phyloP scores from a whole-genome alignment of 1,284 basidiomycete genomes.

The Paramarasmius palmivorus region DNA sequence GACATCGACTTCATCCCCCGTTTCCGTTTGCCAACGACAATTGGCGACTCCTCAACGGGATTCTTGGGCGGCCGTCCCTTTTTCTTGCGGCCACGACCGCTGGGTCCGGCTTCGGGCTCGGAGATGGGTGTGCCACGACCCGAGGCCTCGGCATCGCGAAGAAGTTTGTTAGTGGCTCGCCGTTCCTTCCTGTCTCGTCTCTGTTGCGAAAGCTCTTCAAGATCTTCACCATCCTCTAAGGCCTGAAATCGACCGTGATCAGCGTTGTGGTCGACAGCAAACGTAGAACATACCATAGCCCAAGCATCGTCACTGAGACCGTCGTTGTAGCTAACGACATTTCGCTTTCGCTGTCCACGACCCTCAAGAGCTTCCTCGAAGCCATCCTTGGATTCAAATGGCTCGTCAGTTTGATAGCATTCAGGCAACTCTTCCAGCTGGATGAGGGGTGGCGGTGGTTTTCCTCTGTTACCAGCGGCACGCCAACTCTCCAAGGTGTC shows the following conservation, averaged over 20 bases:
- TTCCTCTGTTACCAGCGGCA: conserved; percentile 75
- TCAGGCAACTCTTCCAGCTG: conserved; percentile 90
- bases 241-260: conserved; percentile 47
- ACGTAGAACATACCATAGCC: conserved; percentile 57
- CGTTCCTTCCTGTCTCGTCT: conserved; percentile 64
- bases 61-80: conserved; percentile 62
- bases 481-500: conserved; percentile 75
- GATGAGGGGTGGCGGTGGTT: conserved; percentile 80
- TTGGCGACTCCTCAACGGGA: conserved; percentile 45
- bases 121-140: conserved; percentile 62
- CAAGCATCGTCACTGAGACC: conserved; percentile 94
- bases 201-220: conserved; percentile 73
- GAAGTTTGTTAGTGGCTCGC: conserved; percentile 50
- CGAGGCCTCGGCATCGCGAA: conserved; percentile 54
- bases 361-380: conserved; percentile 74
- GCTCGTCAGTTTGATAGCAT: conserved; percentile 86
- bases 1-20: conserved; percentile 77
- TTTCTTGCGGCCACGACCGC: conserved; percentile 46
- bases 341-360: conserved; percentile 82
- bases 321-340: conserved; percentile 91
- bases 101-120: conserved; percentile 58
- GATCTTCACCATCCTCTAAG: conserved; percentile 85
- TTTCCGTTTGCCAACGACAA: conserved; percentile 49
- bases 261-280: conserved; percentile 1
- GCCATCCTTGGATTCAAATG: conserved; percentile 64